Percentiles rank a stretch among this genome's conserved stretches.
These are phyloP conservation scores for Cenchrus purpureus DNA, from an alignment of 176 grass and related monocot species.

Conservation along the genomic window DNA sequence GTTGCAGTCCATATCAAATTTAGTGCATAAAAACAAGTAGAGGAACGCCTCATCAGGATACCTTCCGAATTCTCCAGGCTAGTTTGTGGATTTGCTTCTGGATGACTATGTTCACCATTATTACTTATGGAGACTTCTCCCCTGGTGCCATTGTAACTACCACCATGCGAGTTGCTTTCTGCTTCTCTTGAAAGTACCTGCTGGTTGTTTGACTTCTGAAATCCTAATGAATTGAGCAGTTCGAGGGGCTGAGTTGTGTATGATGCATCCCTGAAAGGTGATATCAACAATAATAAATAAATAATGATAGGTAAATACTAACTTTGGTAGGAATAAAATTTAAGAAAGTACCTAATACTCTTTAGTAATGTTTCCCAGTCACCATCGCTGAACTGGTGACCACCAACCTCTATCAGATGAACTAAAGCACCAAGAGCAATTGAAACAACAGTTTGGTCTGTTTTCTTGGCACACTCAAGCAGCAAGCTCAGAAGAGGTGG, in stretches of 20 bases:
- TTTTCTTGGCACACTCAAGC: slow-evolving; percentile 99
- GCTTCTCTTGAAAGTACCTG: slow-evolving; percentile 56
- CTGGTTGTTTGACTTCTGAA: slow-evolving; percentile 76
- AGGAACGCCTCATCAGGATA: slow-evolving; percentile 42
- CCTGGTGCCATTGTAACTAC: slow-evolving; percentile 52
- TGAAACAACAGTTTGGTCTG: slow-evolving; percentile 97
- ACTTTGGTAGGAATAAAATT: slow-evolving; percentile 8
- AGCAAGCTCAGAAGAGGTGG: slow-evolving; percentile 90
- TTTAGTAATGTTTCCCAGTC: slow-evolving; percentile 98
- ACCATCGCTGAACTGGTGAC: slow-evolving; percentile 88
- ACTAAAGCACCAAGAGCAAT: slow-evolving; percentile 96
- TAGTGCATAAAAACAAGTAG: slow-evolving; percentile 15
- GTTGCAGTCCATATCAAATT: slow-evolving; percentile 10
- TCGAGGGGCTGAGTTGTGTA: slow-evolving; percentile 97
- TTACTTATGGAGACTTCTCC: slow-evolving; percentile 48
- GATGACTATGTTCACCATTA: slow-evolving; percentile 55
- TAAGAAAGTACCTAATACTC: slow-evolving; percentile 82
- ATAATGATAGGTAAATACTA: slow-evolving; percentile 33
- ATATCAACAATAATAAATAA: slow-evolving; percentile 47
- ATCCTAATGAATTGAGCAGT: slow-evolving; percentile 95
- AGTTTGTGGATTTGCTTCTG: slow-evolving; percentile 62
- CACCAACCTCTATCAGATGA: slow-evolving; percentile 97
- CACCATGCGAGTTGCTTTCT: slow-evolving; percentile 37
- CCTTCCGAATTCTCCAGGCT: slow-evolving; percentile 76
- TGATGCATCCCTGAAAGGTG: slow-evolving; percentile 83